Evolutionary conservation across 1,139 yeast species (phyloP), one percentile per base, ranked within the genome.

Genomic region (Hyphopichia pseudoburtonii): DNA sequence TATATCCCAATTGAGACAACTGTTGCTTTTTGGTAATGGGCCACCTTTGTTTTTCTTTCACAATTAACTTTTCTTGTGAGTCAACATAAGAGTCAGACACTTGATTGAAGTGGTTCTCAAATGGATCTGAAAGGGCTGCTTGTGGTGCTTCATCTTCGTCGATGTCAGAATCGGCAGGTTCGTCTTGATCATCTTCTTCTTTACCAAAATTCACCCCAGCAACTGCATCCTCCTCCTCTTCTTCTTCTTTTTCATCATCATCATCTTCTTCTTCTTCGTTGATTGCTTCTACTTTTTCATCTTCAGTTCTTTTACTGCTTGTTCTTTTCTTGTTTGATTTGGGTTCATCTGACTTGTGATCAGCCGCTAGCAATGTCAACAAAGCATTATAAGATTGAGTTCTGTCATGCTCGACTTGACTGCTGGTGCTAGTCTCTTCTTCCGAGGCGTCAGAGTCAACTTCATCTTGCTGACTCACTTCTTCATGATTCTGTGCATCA

Each of bases 341-440:
- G 45, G n/a, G n/a, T n/a, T 17, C 54, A 50, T 46, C 58, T 31
- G 54, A 54, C 18, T 60, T 55, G 34, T 69, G 78, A 36, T 81
- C 87, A 3, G 79, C 66, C 34, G 73, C 73, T 41, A 88, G 66
- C 37, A 87, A 70, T 0, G 94, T 83, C 54, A 89, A 63, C 37
- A 89, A 65, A 0, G 96, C 95, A 49, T 78, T 76, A 56, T 87
- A 87, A 0, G 94, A 92, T 54, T 73, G 68, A 7, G 70, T 70
- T 38, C 57, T 56, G 11, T 28, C 31, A 18, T 28, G 31, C 3
- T 17, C 22, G 10, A n/a, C 15, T 21, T 10, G n/a, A 10, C 7
- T 16, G 21, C 19, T 16, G 30, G 12, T 15, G 11, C 10, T 7
- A 16, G 5, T 12, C 12, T 30, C 45, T 3, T 43, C 46, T 11